phyloP scores from a whole-genome alignment of 129 eudicot genomes.

The Lonicera japonica region DNA sequence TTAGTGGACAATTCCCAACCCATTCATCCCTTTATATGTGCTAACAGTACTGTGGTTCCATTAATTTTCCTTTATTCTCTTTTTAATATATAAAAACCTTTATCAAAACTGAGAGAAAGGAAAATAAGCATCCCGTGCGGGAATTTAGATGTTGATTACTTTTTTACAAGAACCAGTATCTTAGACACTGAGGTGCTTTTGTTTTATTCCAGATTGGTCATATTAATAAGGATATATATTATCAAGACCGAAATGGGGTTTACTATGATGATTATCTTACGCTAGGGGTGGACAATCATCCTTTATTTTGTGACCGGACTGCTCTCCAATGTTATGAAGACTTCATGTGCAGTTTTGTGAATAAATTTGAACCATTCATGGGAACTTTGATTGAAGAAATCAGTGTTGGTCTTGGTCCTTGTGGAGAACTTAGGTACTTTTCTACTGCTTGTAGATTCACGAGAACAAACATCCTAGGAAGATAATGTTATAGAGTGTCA shows the following conservation, averaged over 20 bases:
- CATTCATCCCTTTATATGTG: too few relatives aligned
- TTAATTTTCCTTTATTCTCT: too few relatives aligned
- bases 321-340: conserved; percentile 66
- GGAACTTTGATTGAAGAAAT: conserved; percentile 60
- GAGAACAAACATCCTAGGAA: conserved; percentile 5
- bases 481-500: conserved; percentile 9
- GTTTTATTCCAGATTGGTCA: conserved; percentile 43
- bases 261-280: conserved; percentile 53
- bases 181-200: conserved; percentile 9
- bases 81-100: not conserved
- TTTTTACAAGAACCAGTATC: not conserved
- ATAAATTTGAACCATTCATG: conserved; percentile 49
- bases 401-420: conserved; percentile 68
- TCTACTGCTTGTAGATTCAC: conserved; percentile 12
- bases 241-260: conserved; percentile 46
- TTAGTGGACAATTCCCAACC: too few relatives aligned
- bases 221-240: conserved; percentile 51
- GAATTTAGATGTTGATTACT: not conserved
- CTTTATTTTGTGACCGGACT: conserved; percentile 58
- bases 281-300: conserved; percentile 54
- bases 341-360: conserved; percentile 43
- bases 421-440: conserved; percentile 60
- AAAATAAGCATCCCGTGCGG: too few relatives aligned
- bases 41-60: too few relatives aligned
- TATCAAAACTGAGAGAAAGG: not conserved